These are phyloP conservation scores for Pichia nanzhaoensis DNA, from an alignment of 805 yeast genomes.

Conservation along the genomic window DNA sequence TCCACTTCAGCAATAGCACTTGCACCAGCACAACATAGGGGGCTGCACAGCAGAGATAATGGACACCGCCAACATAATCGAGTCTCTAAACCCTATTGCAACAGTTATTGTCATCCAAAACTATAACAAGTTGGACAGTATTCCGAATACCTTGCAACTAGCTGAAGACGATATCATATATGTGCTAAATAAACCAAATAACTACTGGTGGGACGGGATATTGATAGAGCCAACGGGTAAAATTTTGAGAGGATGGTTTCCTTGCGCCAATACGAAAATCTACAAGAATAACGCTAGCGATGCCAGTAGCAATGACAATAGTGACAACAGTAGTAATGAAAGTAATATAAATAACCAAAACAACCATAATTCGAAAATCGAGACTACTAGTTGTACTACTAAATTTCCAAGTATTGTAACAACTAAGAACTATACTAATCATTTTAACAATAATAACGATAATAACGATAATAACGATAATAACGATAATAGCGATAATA, in stretches of 20 bases:
- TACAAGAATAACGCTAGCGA: background rate
- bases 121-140: conserved; percentile 46
- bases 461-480: too few relatives aligned
- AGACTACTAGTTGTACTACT: too few relatives aligned
- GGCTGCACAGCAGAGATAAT: too few relatives aligned
- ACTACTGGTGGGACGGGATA: conserved; percentile 90
- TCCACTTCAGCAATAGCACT: too few relatives aligned
- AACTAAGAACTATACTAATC: too few relatives aligned
- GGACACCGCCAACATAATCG: background rate
- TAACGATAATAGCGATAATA: too few relatives aligned
- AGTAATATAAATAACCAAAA: too few relatives aligned
- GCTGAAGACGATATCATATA: conserved; percentile 63
- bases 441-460: too few relatives aligned
- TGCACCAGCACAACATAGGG: too few relatives aligned
- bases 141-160: conserved; percentile 44
- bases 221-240: conserved; percentile 33
- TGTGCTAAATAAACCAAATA: conserved; percentile 54
- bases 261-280: conserved; percentile 32
- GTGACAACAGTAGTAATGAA: background rate
- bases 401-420: too few relatives aligned
- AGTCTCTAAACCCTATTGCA: conserved; percentile 23
- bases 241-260: conserved; percentile 78
- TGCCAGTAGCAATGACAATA: background rate
- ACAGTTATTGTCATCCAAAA: conserved; percentile 44
- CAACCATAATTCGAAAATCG: too few relatives aligned